Evolutionary conservation across 1,284 basidiomycete genomes (phyloP).

Genomic region (Butyriboletus appendiculatus): DNA sequence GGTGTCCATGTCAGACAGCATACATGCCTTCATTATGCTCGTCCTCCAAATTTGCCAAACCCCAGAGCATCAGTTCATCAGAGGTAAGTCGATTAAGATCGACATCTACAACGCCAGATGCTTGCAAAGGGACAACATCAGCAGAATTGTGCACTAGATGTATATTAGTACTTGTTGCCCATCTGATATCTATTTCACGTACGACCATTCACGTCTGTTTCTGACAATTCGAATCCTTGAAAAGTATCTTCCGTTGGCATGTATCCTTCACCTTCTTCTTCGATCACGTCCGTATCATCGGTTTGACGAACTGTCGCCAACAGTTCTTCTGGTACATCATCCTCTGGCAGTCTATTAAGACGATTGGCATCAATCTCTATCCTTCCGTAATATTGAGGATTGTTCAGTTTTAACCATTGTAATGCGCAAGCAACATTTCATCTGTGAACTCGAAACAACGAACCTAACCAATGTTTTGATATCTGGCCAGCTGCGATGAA

Average conservation of each 20-base stretch:
- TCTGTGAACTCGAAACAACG: accelerated
- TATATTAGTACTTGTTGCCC: too few species aligned
- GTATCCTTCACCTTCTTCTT: neutral
- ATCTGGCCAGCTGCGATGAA: neutral
- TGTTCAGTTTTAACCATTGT: neutral
- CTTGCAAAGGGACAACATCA: neutral
- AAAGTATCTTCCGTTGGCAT: too few species aligned
- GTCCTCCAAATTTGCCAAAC: too few species aligned
- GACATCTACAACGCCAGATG: neutral
- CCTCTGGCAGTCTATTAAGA: neutral
- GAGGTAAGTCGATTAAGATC: too few species aligned
- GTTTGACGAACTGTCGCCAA: neutral
- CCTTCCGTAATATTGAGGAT: neutral
- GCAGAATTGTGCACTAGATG: too few species aligned
- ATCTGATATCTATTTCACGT: too few species aligned
- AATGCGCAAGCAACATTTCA: neutral
- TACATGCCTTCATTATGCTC: too few species aligned
- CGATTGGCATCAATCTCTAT: neutral
- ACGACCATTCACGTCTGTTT: too few species aligned
- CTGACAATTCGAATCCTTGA: too few species aligned
- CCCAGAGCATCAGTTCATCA: too few species aligned
- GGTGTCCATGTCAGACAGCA: too few species aligned
- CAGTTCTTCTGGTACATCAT: neutral
- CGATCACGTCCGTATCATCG: accelerated
- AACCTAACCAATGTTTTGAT: neutral